Percentiles rank a stretch among this genome's conserved stretches.
Conservation (phyloP, 768 basidiomycete species). For the Tylopilus sp. region DNA sequence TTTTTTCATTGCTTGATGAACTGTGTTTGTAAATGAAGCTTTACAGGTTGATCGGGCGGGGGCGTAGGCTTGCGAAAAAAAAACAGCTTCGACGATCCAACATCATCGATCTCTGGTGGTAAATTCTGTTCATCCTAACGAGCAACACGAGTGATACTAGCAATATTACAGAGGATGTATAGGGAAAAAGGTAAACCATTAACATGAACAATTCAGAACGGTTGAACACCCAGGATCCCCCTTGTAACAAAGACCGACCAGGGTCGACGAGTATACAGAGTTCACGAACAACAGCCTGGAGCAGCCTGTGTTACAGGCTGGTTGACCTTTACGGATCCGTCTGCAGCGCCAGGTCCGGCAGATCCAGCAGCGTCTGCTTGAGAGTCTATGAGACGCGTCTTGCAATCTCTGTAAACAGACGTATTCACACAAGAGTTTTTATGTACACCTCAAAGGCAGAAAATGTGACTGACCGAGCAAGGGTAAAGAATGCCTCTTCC, state of each 20-base stretch:
- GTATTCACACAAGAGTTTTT: neutral
- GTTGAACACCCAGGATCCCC: conserved; percentile 1
- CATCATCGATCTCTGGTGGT: neutral
- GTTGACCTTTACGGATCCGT: conserved; percentile 65
- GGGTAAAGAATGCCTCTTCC: conserved; percentile 97
- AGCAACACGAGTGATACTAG: conserved; percentile 10
- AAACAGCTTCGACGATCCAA: neutral
- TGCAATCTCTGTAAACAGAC: conserved; percentile 74
- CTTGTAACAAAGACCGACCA: conserved; percentile 1
- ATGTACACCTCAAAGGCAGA: neutral
- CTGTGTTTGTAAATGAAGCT: neutral
- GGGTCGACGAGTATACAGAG: neutral
- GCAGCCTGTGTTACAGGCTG: conserved; percentile 47
- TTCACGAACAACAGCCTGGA: conserved; percentile 54
- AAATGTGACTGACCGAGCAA: conserved; percentile 72
- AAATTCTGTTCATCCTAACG: neutral
- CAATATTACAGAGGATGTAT: conserved; percentile 19
- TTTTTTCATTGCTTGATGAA: neutral
- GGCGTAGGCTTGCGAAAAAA: too few species aligned
- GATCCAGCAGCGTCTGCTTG: conserved; percentile 61
- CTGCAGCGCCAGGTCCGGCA: conserved; percentile 34
- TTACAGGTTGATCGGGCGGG: too few species aligned
- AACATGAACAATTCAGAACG: conserved; percentile 6
- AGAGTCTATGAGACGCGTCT: conserved; percentile 94
- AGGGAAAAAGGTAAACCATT: conserved; percentile 6